Base-by-base conservation (phyloP, 2,329 filamentous ascomycete genomes). In the Amauroascus niger region DNA sequence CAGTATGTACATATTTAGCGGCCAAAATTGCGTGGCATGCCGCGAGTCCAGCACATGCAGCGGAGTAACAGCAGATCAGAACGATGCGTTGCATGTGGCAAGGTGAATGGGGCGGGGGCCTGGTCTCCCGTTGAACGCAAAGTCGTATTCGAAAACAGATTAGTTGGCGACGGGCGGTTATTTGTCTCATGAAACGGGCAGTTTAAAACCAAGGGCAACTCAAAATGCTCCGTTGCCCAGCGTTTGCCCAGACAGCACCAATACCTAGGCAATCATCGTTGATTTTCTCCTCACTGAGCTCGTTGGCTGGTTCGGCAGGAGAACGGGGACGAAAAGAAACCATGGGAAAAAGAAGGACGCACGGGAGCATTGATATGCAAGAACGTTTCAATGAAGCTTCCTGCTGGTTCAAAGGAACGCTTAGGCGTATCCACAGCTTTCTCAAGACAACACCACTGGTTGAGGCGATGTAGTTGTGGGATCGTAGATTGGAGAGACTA, bases 11-110 rank as follows among this genome's bases (percentile, higher is more conserved):
- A 9, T 30, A 33, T 35, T 33, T 47, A 32, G 39, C 16, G 8
- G 37, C 49, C 41, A 28, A 16, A 43, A 26, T 51, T 41, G 49
- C 49, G 49, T 51, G 49, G 49, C 49, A 51, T 43, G 49, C 39
- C 26, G 49, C 20, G 49, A 44, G 39, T 35, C 37, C 49, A 51
- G 41, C 41, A 9, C 26, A 43, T 51, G 49, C 18, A 51, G 49
- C 49, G 13, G 39, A 44, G 49, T 26, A 33, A 44, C 49, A 35
- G 39, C 49, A 44, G 49, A 35, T 35, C 24, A 44, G 28, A 30
- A 35, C 49, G 28, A 44, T 35, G 49, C 37, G 39, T 33, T 26
- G 49, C 49, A 51, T 51, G 49, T 51, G 49, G 49, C 49, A 11
- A 51, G 9, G 22, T 51, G 49, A 44, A 44, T 44, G 49, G 39